Conservation (phyloP, 2,329 filamentous ascomycete species). For the Ustilaginoidea virens region DNA sequence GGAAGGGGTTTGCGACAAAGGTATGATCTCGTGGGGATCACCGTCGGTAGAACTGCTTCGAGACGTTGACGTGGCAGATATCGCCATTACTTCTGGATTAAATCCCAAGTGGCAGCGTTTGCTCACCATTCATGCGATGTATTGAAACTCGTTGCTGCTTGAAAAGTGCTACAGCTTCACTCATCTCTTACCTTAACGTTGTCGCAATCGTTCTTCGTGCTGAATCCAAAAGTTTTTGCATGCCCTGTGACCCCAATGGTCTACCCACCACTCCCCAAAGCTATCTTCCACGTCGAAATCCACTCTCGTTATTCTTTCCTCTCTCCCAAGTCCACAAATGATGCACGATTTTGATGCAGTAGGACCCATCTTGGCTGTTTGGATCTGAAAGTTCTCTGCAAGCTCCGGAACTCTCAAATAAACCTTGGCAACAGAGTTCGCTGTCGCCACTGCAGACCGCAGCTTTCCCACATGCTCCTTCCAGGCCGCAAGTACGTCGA, state of each 20-base stretch:
- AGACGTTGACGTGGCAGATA: too few species aligned
- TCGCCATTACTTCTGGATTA: too few species aligned
- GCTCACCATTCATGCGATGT: too few species aligned
- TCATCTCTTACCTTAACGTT: slow-evolving; percentile 39
- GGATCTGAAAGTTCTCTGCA: slow-evolving; percentile 50
- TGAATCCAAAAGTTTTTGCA: slow-evolving; percentile 79
- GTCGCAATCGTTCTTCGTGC: slow-evolving; percentile 54
- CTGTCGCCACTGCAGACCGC: slow-evolving; percentile 54
- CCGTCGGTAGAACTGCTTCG: too few species aligned
- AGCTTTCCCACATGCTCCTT: slow-evolving; percentile 60
- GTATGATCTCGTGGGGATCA: too few species aligned
- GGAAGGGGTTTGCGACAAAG: too few species aligned
- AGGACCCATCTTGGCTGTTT: slow-evolving; percentile 55
- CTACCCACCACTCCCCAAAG: slow-evolving; percentile 94
- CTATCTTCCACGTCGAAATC: slow-evolving; percentile 71
- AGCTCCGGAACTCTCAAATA: slow-evolving; percentile 53
- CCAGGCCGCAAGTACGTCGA: slow-evolving; percentile 64
- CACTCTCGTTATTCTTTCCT: slow-evolving; percentile 64
- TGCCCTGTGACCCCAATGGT: slow-evolving; percentile 68
- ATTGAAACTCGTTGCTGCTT: too few species aligned
- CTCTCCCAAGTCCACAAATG: slow-evolving; percentile 74
- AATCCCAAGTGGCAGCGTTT: too few species aligned
- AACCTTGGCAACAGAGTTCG: slow-evolving; percentile 41
- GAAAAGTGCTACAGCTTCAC: neutral
- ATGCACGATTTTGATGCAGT: slow-evolving; percentile 64